These are phyloP conservation scores for Pelargonium cotyledonis DNA, from an alignment of 441 rosid genomes.

Conservation along the genomic window DNA sequence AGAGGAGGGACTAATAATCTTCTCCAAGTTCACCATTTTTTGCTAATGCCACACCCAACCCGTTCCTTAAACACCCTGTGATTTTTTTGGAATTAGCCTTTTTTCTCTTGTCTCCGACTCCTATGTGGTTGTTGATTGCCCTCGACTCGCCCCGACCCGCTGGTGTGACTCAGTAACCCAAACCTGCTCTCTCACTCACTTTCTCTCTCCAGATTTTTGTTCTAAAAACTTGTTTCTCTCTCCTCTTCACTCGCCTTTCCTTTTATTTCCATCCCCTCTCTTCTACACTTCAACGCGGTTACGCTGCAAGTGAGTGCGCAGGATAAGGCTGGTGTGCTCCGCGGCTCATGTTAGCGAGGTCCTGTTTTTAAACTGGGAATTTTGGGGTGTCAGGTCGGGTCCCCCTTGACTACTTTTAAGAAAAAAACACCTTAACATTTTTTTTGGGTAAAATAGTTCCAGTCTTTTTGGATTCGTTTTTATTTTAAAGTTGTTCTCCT, in stretches of 20 bases:
- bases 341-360: slow-evolving; percentile 24
- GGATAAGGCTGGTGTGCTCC: slow-evolving; percentile 25
- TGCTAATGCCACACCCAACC: slow-evolving; percentile 66
- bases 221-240: slow-evolving; percentile 12
- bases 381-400: no score
- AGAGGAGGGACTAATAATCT: slow-evolving; percentile 26
- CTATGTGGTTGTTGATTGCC: no score
- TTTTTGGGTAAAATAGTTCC: no score
- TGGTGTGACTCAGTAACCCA: not conserved
- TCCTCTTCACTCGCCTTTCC: slow-evolving; percentile 15
- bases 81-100: slow-evolving; percentile 16
- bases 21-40: slow-evolving; percentile 63
- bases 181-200: slow-evolving; percentile 5
- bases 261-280: slow-evolving; percentile 25
- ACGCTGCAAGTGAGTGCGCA: slow-evolving; percentile 46
- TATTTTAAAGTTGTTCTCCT: no score
- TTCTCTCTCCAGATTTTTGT: slow-evolving; percentile 16
- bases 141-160: slow-evolving; percentile 26
- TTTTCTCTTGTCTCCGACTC: slow-evolving; percentile 12
- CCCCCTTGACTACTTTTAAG: no score
- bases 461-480: no score
- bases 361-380: not conserved
- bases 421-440: no score
- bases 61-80: slow-evolving; percentile 16
- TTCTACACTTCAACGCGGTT: slow-evolving; percentile 25